phyloP scores from a whole-genome alignment of 805 yeast species.

The Candida tallmaniae region DNA sequence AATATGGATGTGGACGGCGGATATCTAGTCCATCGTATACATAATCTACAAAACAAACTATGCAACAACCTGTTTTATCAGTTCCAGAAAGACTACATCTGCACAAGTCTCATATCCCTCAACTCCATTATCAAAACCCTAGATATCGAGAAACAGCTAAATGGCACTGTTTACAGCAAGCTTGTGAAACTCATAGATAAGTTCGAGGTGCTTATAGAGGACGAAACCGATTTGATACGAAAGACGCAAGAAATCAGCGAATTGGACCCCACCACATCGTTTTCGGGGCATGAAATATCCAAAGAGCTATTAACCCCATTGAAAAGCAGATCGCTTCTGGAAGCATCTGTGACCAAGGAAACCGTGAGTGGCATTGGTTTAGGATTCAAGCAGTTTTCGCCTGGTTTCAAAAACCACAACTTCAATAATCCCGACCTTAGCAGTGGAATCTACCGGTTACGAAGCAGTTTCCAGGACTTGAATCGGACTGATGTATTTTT shows the following conservation, averaged over 20 bases:
- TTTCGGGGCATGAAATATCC: neutral
- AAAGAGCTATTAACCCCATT: no score
- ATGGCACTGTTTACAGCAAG: neutral
- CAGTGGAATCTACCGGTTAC: neutral
- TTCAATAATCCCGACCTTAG: neutral
- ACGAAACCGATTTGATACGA: no score
- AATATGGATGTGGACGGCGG: no score
- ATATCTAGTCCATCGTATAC: neutral
- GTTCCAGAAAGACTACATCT: constrained; percentile 10
- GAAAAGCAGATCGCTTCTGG: constrained; percentile 2
- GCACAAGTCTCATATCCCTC: constrained; percentile 6
- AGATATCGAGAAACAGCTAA: neutral
- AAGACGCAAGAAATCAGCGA: no score
- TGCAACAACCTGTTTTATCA: constrained; percentile 1
- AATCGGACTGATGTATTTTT: no score
- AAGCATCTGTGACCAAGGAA: constrained; percentile 5
- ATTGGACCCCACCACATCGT: no score
- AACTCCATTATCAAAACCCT: constrained; percentile 2
- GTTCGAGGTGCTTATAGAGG: constrained; percentile 4
- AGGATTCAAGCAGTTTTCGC: neutral
- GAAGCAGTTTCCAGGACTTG: constrained; percentile 1
- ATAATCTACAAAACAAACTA: neutral
- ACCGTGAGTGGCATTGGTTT: constrained; percentile 2
- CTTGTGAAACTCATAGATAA: neutral
- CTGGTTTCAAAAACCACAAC: neutral